A percentile compares a stretch with the other conserved stretches of the same genome.
Conservation (phyloP, 2,329 filamentous ascomycete genomes). For the Exophiala sp. region DNA sequence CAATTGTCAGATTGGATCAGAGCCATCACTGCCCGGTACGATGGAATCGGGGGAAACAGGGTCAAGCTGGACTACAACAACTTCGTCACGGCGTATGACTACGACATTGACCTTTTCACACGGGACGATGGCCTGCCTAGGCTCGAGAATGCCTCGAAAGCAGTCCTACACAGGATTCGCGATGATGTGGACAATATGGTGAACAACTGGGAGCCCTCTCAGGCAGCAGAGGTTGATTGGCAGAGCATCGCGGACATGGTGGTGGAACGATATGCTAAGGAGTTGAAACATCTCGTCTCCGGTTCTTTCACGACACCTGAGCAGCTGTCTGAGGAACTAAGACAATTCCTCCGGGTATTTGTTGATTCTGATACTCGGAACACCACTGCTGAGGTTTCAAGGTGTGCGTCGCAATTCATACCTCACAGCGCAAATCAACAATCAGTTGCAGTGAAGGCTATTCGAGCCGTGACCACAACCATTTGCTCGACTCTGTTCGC, state of each 20-base stretch:
- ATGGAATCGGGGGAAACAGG: constrained; percentile 33
- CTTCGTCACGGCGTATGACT: constrained; percentile 45
- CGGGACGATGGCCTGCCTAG: constrained; percentile 37
- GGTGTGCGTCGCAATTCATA: constrained; percentile 36
- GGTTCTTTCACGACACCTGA: constrained; percentile 26
- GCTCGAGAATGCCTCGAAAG: constrained; percentile 33
- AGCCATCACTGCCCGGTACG: constrained; percentile 24
- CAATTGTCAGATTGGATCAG: constrained; percentile 13
- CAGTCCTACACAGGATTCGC: constrained; percentile 37
- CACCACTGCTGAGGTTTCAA: constrained; percentile 28
- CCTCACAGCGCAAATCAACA: constrained; percentile 20
- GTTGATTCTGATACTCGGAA: constrained; percentile 34
- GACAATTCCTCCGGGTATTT: constrained; percentile 33
- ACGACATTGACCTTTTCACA: constrained; percentile 40
- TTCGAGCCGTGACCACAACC: constrained; percentile 31
- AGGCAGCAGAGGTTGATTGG: constrained; percentile 48
- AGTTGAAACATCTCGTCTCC: constrained; percentile 42
- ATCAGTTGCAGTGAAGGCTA: constrained; percentile 29
- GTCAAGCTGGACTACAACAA: constrained; percentile 45
- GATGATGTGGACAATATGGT: constrained; percentile 44
- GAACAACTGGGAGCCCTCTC: constrained; percentile 28
- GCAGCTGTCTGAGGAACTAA: constrained; percentile 31
- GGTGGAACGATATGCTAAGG: constrained; percentile 54
- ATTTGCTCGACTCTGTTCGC: constrained; percentile 34
- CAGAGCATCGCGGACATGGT: constrained; percentile 62